These are phyloP conservation scores for Trichoderma virens DNA, from an alignment of 495 filamentous ascomycete genomes.

Conservation along the genomic window DNA sequence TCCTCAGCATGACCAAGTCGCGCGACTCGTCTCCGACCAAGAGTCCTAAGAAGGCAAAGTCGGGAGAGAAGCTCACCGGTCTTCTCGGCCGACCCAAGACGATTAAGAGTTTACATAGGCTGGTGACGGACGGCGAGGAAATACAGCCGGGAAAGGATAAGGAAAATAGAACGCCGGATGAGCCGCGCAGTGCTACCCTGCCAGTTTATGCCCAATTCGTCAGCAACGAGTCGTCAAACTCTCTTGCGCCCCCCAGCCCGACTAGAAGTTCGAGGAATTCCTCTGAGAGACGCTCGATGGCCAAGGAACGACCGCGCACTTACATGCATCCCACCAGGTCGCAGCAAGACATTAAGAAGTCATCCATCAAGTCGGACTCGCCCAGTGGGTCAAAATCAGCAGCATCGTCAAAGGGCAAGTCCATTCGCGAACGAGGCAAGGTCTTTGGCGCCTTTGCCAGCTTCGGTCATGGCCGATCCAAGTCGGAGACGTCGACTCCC, in stretches of 20 bases:
- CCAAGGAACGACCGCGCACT: neutral
- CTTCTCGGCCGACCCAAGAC: slow-evolving; percentile 55
- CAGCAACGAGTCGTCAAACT: slow-evolving; percentile 20
- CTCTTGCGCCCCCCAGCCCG: slow-evolving; percentile 10
- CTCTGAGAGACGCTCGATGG: slow-evolving; percentile 12
- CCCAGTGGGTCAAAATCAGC: slow-evolving; percentile 1
- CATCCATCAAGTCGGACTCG: neutral
- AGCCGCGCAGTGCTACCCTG: slow-evolving; percentile 37
- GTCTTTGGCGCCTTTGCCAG: slow-evolving; percentile 14
- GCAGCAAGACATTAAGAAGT: slow-evolving; percentile 6
- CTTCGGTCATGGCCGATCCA: slow-evolving; percentile 16
- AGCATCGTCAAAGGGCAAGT: neutral
- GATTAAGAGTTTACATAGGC: slow-evolving; percentile 44
- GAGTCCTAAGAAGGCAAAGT: slow-evolving; percentile 72
- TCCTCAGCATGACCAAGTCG: slow-evolving; percentile 42
- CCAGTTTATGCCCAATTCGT: slow-evolving; percentile 71
- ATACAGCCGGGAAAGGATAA: slow-evolving; percentile 54
- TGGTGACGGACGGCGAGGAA: slow-evolving; percentile 25
- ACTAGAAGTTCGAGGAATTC: slow-evolving; percentile 7
- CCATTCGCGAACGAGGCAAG: slow-evolving; percentile 8
- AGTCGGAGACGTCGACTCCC: slow-evolving; percentile 35
- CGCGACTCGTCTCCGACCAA: slow-evolving; percentile 44
- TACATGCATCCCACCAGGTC: neutral
- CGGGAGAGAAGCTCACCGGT: slow-evolving; percentile 65
- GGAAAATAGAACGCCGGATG: slow-evolving; percentile 61